Evolutionary conservation across 768 basidiomycete genomes (phyloP).

Genomic region (Russula ochroleuca): DNA sequence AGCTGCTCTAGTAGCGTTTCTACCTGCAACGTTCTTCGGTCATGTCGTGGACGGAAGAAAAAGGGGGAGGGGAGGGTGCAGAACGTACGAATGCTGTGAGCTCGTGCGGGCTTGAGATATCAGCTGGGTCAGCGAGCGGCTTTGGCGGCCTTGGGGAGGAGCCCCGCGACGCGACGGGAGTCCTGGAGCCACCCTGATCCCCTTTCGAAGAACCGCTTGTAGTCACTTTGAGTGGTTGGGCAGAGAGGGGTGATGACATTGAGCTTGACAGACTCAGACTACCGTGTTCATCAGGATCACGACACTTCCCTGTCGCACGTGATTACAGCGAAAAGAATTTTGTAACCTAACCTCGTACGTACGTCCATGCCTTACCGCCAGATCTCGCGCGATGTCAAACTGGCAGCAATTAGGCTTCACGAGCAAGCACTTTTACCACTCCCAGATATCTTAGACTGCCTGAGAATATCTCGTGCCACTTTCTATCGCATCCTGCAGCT

Average conservation of each 20-base stretch:
- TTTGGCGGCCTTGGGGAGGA: conserved; percentile 14
- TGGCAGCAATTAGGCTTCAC: too few relatives aligned
- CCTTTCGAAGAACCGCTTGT: conserved; percentile 19
- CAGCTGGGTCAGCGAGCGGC: conserved; percentile 38
- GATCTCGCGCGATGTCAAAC: too few relatives aligned
- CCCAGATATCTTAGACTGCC: too few relatives aligned
- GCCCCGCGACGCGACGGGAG: conserved; percentile 16
- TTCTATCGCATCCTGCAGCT: too few relatives aligned
- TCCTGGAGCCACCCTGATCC: conserved; percentile 13
- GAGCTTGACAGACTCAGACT: background rate
- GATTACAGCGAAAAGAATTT: too few relatives aligned
- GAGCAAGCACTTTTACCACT: too few relatives aligned
- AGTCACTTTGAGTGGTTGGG: conserved; percentile 25
- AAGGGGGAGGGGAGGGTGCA: background rate
- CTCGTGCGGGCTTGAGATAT: conserved; percentile 91
- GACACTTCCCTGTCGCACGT: background rate
- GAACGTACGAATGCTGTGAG: conserved; percentile 84
- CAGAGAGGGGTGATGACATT: conserved; percentile 21
- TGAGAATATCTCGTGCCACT: too few relatives aligned
- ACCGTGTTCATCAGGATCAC: too few relatives aligned
- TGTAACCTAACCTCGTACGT: too few relatives aligned
- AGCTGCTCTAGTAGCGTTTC: conserved; percentile 84
- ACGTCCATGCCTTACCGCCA: too few relatives aligned
- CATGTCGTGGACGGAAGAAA: background rate
- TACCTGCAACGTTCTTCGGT: conserved; percentile 47